Conservation (phyloP, 257 asterid genomes). For the Penstemon barbatus region DNA sequence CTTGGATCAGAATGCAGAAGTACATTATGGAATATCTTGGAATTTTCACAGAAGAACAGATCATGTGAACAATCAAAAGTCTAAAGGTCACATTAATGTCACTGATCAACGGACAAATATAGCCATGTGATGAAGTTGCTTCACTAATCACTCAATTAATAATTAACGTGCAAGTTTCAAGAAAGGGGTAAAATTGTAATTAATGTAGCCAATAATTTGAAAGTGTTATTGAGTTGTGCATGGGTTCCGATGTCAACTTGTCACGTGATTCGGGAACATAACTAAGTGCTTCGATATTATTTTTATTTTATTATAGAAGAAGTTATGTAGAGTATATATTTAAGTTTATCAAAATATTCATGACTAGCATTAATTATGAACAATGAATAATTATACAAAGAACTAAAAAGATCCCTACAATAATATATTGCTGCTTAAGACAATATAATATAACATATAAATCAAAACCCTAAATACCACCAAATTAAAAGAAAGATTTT, state of each 20-base stretch:
- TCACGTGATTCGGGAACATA: constrained; percentile 25
- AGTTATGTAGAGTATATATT: too few species aligned
- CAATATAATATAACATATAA: too few species aligned
- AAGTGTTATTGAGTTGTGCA: neutral
- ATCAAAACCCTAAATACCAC: too few species aligned
- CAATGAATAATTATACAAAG: too few species aligned
- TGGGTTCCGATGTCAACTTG: constrained; percentile 31
- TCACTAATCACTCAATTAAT: constrained; percentile 23
- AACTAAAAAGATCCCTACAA: too few species aligned
- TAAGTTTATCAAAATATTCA: too few species aligned
- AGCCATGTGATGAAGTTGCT: constrained; percentile 39
- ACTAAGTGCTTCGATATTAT: too few species aligned
- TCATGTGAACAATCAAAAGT: constrained; percentile 29
- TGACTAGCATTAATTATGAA: too few species aligned
- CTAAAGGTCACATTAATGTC: constrained; percentile 13
- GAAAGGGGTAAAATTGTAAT: too few species aligned
- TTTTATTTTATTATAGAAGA: too few species aligned
- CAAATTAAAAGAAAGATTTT: too few species aligned
- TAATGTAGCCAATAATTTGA: neutral
- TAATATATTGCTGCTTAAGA: too few species aligned
- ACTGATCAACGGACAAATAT: constrained; percentile 16
- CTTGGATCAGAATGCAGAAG: neutral
- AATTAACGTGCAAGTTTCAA: constrained; percentile 4
- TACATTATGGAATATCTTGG: constrained; percentile 26
- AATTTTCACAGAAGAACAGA: constrained; percentile 26